Conservation (phyloP, 2,329 filamentous ascomycete genomes). For the Colletotrichum scovillei region DNA sequence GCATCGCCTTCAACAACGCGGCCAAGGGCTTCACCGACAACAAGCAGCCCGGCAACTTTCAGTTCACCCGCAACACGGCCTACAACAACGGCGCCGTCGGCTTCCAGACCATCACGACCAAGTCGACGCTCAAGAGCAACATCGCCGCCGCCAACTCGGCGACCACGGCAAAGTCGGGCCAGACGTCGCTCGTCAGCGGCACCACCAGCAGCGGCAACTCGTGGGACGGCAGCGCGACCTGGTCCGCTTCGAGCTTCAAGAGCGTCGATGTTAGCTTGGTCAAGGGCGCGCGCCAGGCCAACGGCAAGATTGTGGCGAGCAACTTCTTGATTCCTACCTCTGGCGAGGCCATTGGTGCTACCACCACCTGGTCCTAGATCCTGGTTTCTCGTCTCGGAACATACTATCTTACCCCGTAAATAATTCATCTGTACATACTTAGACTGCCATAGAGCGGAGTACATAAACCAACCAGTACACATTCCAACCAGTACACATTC, state of each 20-base stretch:
- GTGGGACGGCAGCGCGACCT: slow-evolving; percentile 52
- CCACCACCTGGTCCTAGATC: slow-evolving; percentile 41
- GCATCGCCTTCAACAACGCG: slow-evolving; percentile 55
- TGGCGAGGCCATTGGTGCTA: slow-evolving; percentile 51
- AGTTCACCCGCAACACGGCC: slow-evolving; percentile 55
- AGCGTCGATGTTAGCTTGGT: slow-evolving; percentile 47
- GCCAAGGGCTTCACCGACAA: slow-evolving; percentile 61
- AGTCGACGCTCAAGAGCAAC: slow-evolving; percentile 50
- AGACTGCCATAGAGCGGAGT: slow-evolving; percentile 13
- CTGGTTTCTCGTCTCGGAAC: neutral
- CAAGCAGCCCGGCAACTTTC: slow-evolving; percentile 52
- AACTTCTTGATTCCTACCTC: slow-evolving; percentile 53
- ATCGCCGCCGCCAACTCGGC: slow-evolving; percentile 49
- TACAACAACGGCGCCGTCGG: slow-evolving; percentile 57
- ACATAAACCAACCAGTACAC: slow-evolving; percentile 8
- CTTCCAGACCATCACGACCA: slow-evolving; percentile 49
- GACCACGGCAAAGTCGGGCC: slow-evolving; percentile 36
- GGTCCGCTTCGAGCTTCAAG: slow-evolving; percentile 44
- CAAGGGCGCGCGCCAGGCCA: slow-evolving; percentile 49
- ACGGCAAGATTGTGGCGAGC: slow-evolving; percentile 53
- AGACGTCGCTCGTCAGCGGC: slow-evolving; percentile 41
- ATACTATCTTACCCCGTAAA: neutral
- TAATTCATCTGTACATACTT: slow-evolving; percentile 15
- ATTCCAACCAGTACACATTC: too few species aligned
- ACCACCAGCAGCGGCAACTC: slow-evolving; percentile 50